These are phyloP conservation scores for Podospora appendiculata DNA, from an alignment of 495 filamentous ascomycete genomes.

Conservation along the genomic window DNA sequence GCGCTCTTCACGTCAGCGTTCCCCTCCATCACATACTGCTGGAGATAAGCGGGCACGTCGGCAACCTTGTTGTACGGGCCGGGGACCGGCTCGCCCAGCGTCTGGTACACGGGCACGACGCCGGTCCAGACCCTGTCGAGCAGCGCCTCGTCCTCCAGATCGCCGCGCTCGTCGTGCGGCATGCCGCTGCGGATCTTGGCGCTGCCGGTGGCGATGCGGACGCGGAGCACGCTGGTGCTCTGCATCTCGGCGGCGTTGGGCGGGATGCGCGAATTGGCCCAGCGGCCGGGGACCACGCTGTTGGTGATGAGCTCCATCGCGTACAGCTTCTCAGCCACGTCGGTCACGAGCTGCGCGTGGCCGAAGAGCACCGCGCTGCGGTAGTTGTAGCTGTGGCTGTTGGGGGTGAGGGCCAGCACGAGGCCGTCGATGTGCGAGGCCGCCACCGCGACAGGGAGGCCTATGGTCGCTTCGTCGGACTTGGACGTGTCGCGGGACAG, in stretches of 20 bases:
- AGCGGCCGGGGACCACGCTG: conserved; percentile 59
- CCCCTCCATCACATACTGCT: conserved; percentile 43
- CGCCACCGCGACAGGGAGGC: conserved; percentile 60
- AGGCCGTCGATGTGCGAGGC: conserved; percentile 63
- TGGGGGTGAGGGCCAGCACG: conserved; percentile 69
- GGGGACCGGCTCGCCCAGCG: conserved; percentile 60
- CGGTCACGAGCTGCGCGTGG: conserved; percentile 58
- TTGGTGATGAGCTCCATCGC: conserved; percentile 82
- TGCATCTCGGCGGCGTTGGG: conserved; percentile 70
- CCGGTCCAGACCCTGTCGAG: conserved; percentile 66
- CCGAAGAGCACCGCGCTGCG: conserved; percentile 77
- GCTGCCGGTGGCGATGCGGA: conserved; percentile 62
- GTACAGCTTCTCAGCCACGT: conserved; percentile 65
- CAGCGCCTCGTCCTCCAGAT: conserved; percentile 55
- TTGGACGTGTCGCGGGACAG: conserved; percentile 40
- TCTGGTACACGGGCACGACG: conserved; percentile 67
- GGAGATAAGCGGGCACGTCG: conserved; percentile 58
- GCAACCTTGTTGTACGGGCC: conserved; percentile 51
- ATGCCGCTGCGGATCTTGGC: conserved; percentile 68
- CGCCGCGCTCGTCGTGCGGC: conserved; percentile 64
- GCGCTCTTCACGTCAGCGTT: conserved; percentile 46
- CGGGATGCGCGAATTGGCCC: conserved; percentile 61
- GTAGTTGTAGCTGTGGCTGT: conserved; percentile 82
- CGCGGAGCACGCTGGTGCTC: conserved; percentile 65
- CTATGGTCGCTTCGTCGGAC: conserved; percentile 7